Evolutionary conservation across 2,329 filamentous ascomycete genomes (phyloP).

Genomic region (Shiraia bambusicola): DNA sequence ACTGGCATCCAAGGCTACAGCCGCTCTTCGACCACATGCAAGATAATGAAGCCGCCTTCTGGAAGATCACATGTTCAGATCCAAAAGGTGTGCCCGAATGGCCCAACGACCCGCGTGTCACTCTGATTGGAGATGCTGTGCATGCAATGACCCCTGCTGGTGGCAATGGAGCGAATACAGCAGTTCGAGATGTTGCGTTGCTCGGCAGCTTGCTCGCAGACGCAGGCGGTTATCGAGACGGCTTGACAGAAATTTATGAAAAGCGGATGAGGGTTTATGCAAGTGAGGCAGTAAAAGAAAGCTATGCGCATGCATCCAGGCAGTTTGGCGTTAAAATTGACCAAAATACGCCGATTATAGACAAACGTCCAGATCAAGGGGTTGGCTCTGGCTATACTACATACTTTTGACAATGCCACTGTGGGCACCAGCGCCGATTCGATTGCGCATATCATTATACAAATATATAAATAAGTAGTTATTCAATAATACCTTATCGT

Average conservation of each 20-base stretch:
- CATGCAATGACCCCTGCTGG: constrained; percentile 52
- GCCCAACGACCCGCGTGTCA: constrained; percentile 57
- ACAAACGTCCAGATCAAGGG: not conserved
- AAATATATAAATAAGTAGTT: no score
- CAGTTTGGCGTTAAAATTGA: constrained; percentile 24
- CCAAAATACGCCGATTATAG: constrained; percentile 14
- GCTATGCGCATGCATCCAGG: constrained; percentile 47
- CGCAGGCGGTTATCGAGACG: constrained; percentile 29
- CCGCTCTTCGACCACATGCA: constrained; percentile 62
- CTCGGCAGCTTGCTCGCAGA: constrained; percentile 43
- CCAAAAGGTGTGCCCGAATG: constrained; percentile 62
- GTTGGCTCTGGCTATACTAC: no score
- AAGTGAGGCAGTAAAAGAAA: constrained; percentile 50
- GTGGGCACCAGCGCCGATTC: no score
- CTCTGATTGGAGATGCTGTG: constrained; percentile 49
- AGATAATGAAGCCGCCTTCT: constrained; percentile 61
- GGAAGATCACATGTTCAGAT: constrained; percentile 66
- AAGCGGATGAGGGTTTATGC: constrained; percentile 42
- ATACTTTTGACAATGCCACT: no score
- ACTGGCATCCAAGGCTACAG: constrained; percentile 60
- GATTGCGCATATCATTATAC: no score
- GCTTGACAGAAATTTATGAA: constrained; percentile 43
- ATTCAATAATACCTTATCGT: no score
- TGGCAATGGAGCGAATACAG: constrained; percentile 51
- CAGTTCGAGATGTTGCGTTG: constrained; percentile 46